phyloP scores from a whole-genome alignment of 2,329 filamentous ascomycete species.

The Graphiopsis chlorocephala region DNA sequence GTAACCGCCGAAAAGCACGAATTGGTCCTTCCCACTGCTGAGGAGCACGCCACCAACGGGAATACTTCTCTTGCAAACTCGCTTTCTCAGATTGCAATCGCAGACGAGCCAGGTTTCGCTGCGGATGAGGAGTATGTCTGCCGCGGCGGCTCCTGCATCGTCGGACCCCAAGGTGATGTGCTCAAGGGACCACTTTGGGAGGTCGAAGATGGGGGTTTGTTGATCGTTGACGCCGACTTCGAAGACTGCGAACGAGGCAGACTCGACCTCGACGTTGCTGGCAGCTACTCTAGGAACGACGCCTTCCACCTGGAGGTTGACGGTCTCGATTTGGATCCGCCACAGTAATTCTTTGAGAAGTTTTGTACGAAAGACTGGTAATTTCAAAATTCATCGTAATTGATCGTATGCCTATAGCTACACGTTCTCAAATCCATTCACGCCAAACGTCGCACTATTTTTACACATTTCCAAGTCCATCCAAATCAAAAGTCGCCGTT shows the following conservation, averaged over 20 bases:
- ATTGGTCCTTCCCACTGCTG: slow-evolving; percentile 44
- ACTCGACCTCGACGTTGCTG: slow-evolving; percentile 78
- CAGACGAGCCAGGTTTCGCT: slow-evolving; percentile 13
- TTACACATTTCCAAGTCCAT: background rate
- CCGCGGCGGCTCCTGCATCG: slow-evolving; percentile 77
- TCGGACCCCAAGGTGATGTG: slow-evolving; percentile 76
- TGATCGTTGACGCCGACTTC: slow-evolving; percentile 75
- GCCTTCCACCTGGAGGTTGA: slow-evolving; percentile 60
- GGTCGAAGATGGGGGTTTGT: slow-evolving; percentile 61
- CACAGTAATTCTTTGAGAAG: slow-evolving; percentile 39
- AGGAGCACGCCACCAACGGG: slow-evolving; percentile 12
- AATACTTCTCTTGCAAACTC: slow-evolving; percentile 10
- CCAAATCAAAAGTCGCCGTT: background rate
- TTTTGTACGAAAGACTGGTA: background rate
- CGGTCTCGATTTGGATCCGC: slow-evolving; percentile 58
- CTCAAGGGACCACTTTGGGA: slow-evolving; percentile 83
- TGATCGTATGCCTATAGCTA: background rate
- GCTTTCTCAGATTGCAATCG: slow-evolving; percentile 11
- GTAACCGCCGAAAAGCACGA: slow-evolving; percentile 53
- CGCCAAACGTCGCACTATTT: background rate
- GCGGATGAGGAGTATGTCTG: slow-evolving; percentile 56
- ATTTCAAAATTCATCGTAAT: background rate
- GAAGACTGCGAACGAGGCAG: slow-evolving; percentile 81
- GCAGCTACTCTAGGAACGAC: slow-evolving; percentile 77
- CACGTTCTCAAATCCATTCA: background rate